Percentiles rank a stretch among this genome's conserved stretches.
These are phyloP conservation scores for Penicillium concentricum DNA, from an alignment of 2,329 filamentous ascomycete genomes.

Conservation along the genomic window DNA sequence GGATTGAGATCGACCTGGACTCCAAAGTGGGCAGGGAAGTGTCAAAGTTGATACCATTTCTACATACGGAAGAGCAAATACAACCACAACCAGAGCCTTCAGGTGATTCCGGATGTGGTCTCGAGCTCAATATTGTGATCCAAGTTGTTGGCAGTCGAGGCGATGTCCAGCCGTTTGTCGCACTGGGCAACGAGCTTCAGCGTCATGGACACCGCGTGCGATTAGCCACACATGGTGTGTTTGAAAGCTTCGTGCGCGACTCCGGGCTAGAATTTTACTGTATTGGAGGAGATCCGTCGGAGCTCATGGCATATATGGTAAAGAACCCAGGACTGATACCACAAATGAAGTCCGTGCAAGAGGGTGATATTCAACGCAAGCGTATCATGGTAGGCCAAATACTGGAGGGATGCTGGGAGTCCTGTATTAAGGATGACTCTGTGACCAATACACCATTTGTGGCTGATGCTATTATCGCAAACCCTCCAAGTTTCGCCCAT, in stretches of 20 bases:
- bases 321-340: constrained; percentile 43
- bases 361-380: constrained; percentile 25
- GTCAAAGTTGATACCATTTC: constrained; percentile 12
- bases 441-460: constrained; percentile 41
- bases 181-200: constrained; percentile 54
- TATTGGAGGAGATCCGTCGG: constrained; percentile 55
- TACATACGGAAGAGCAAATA: constrained; percentile 6
- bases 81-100: neutral
- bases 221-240: constrained; percentile 54
- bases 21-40: constrained; percentile 21
- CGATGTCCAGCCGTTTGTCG: constrained; percentile 60
- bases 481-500: constrained; percentile 51
- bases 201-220: constrained; percentile 55
- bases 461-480: constrained; percentile 52
- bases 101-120: neutral
- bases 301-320: constrained; percentile 50
- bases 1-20: constrained; percentile 22
- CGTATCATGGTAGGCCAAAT: constrained; percentile 31
- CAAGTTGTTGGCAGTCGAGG: constrained; percentile 57
- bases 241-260: constrained; percentile 52
- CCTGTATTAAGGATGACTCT: constrained; percentile 28
- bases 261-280: constrained; percentile 55
- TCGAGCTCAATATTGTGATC: constrained; percentile 51
- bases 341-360: constrained; percentile 29
- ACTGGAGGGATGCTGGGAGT: constrained; percentile 34